These are phyloP conservation scores for Stylonectria norvegica DNA, from an alignment of 2,329 filamentous ascomycete genomes.

Conservation along the genomic window DNA sequence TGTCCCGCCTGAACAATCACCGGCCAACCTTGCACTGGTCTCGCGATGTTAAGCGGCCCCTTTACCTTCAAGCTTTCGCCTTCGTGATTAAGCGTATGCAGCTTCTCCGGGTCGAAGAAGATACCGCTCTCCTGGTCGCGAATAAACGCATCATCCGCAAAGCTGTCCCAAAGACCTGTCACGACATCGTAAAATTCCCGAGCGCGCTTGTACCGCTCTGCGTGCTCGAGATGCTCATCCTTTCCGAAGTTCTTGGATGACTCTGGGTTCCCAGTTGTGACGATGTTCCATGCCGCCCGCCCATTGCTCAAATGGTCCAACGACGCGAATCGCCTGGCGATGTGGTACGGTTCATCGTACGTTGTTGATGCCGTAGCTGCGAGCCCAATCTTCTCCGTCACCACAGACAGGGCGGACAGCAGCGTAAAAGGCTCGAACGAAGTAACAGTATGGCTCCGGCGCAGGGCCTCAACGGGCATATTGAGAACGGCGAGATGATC, in stretches of 20 bases:
- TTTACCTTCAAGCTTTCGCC: conserved; percentile 33
- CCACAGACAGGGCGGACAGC: conserved; percentile 46
- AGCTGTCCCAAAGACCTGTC: conserved; percentile 51
- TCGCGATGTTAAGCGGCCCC: conserved; percentile 48
- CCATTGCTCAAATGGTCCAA: conserved; percentile 51
- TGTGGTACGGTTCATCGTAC: conserved; percentile 52
- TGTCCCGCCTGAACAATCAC: conserved; percentile 55
- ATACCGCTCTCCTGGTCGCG: conserved; percentile 45
- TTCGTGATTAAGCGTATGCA: conserved; percentile 50
- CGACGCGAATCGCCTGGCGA: conserved; percentile 51
- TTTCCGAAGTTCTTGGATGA: conserved; percentile 50
- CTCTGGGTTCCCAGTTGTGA: conserved; percentile 51
- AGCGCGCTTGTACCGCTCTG: conserved; percentile 48
- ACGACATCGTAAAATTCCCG: conserved; percentile 53
- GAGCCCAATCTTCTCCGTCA: conserved; percentile 49
- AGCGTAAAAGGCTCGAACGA: conserved; percentile 56
- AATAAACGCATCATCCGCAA: conserved; percentile 53
- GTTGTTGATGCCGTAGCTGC: conserved; percentile 53
- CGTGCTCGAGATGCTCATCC: conserved; percentile 48
- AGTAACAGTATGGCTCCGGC: conserved; percentile 55
- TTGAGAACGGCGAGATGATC: conserved; percentile 53
- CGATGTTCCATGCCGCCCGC: conserved; percentile 53
- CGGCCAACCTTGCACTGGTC: conserved; percentile 52
- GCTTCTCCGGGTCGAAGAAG: conserved; percentile 48
- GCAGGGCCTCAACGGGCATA: conserved; percentile 55